These are phyloP conservation scores for Cladorrhinum sp. DNA, from an alignment of 2,329 filamentous ascomycete species.

Conservation along the genomic window DNA sequence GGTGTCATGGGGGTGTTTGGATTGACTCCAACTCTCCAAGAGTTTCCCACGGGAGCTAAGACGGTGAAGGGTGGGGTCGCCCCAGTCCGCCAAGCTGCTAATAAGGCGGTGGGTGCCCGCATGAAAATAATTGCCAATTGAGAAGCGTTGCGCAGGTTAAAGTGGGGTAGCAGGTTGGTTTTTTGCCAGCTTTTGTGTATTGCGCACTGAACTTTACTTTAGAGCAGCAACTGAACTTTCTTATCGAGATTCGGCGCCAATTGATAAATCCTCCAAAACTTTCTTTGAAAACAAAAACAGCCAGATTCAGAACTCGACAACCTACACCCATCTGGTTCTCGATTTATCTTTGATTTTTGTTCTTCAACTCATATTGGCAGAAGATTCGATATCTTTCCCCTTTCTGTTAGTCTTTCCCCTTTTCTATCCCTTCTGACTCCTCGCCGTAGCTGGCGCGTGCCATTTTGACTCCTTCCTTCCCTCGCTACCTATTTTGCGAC, in stretches of 20 bases:
- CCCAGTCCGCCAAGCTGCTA: too few relatives aligned
- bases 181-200: neutral
- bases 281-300: too few relatives aligned
- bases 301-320: neutral
- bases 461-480: neutral
- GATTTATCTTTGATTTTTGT: neutral
- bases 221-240: neutral
- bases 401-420: neutral
- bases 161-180: constrained; percentile 10
- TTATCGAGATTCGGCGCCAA: constrained; percentile 1
- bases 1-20: too few relatives aligned
- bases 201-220: too few relatives aligned
- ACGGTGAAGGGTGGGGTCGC: too few relatives aligned
- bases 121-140: constrained; percentile 20
- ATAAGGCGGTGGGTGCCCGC: constrained; percentile 17
- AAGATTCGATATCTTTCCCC: neutral
- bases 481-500: neutral
- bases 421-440: constrained; percentile 12
- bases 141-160: constrained; percentile 1
- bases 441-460: constrained; percentile 9
- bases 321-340: neutral
- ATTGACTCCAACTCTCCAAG: too few relatives aligned
- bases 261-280: neutral
- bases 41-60: too few relatives aligned
- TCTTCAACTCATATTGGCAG: neutral